Evolutionary conservation across 108 stramenopile genomes (phyloP).

Genomic region (Fistulifera pelliculosa): DNA sequence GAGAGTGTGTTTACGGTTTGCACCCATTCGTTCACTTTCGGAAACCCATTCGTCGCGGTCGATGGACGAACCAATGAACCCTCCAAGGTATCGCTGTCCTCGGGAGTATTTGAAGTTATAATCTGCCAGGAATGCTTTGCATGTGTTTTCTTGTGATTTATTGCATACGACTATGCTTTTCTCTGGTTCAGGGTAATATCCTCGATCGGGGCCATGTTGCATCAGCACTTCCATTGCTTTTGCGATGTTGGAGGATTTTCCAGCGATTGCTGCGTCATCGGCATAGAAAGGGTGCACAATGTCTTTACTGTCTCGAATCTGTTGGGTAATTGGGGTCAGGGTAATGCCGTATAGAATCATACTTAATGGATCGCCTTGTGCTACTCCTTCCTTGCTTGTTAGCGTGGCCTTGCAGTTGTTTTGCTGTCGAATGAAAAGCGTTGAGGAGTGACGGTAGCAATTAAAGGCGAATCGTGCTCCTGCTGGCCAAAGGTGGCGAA

Average conservation of each 20-base stretch:
- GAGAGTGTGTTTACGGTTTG: slow-evolving; percentile 4
- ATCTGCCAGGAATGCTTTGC: neutral
- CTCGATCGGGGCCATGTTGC: neutral
- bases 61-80: slow-evolving; percentile 8
- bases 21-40: slow-evolving; percentile 12
- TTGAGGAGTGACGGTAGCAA: slow-evolving; percentile 17
- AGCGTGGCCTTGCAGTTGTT: too few relatives aligned
- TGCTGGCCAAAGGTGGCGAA: slow-evolving; percentile 20
- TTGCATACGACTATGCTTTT: neutral
- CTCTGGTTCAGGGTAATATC: slow-evolving; percentile 14
- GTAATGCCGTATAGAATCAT: slow-evolving; percentile 24
- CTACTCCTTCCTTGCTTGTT: too few relatives aligned
- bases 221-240: neutral
- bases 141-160: neutral
- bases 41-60: neutral
- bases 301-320: slow-evolving; percentile 8
- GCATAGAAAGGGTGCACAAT: slow-evolving; percentile 21
- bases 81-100: slow-evolving; percentile 9
- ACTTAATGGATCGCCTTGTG: slow-evolving; percentile 18
- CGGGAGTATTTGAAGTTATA: slow-evolving; percentile 2
- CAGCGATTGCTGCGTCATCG: slow-evolving; percentile 17
- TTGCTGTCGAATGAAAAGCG: slow-evolving; percentile 4
- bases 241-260: neutral
- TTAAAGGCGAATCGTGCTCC: slow-evolving; percentile 23
- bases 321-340: slow-evolving; percentile 13